phyloP scores from a whole-genome alignment of 805 yeast species.

The Kodamaea hsintzibuensis region DNA sequence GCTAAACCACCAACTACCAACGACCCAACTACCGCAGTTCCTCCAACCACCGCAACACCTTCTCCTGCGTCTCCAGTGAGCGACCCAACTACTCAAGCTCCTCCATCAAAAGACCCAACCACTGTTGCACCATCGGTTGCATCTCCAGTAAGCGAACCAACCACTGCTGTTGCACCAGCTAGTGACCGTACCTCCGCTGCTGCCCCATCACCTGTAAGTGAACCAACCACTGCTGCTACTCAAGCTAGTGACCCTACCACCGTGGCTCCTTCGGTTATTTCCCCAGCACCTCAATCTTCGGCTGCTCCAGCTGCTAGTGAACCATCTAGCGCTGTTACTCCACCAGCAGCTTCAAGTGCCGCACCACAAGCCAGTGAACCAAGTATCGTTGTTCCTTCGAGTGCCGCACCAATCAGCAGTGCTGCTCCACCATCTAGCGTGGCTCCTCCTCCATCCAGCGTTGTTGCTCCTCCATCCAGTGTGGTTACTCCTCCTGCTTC shows the following conservation, averaged over 20 bases:
- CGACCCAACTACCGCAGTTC: no score
- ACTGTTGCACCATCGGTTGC: constrained; percentile 1
- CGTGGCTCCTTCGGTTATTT: not conserved
- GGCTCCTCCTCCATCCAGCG: not conserved
- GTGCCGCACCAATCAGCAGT: not conserved
- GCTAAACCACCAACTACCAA: not conserved
- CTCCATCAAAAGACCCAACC: not conserved
- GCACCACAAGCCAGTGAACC: not conserved
- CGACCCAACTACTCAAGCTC: no score
- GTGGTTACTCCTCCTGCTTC: constrained; percentile 3
- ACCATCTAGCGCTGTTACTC: not conserved
- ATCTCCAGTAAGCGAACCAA: not conserved
- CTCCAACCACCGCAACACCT: no score
- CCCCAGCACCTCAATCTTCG: not conserved
- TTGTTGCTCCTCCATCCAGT: constrained; percentile 2
- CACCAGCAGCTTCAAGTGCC: not conserved
- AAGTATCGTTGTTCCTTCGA: constrained; percentile 2
- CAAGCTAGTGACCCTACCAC: not conserved
- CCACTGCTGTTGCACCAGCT: not conserved
- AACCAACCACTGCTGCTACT: not conserved
- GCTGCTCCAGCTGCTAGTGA: not conserved
- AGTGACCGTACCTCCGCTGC: not conserved
- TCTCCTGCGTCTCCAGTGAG: no score
- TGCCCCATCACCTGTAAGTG: not conserved
- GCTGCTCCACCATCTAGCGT: constrained; percentile 5